Evolutionary conservation across 176 grass and related monocot genomes (phyloP).

Genomic region (Ensete glaucum): DNA sequence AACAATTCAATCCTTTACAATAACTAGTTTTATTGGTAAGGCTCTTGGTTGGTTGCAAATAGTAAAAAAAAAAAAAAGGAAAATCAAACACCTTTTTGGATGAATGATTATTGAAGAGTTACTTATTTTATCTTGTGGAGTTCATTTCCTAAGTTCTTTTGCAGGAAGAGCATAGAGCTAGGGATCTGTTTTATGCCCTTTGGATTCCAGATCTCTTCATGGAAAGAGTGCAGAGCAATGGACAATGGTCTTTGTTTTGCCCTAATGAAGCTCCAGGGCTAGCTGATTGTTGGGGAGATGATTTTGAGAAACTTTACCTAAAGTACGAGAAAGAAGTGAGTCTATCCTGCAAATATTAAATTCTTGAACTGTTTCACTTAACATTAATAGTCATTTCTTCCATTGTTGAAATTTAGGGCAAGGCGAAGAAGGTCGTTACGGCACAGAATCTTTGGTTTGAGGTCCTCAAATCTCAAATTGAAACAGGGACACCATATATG

Average conservation of each 20-base stretch:
- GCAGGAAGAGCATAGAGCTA: slow-evolving; percentile 93
- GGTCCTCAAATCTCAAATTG: slow-evolving; percentile 93
- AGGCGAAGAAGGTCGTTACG: slow-evolving; percentile 79
- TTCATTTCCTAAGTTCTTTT: slow-evolving; percentile 3
- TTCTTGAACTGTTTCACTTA: slow-evolving; percentile 1
- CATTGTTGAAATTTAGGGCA: slow-evolving; percentile 44
- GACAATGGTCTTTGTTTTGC: slow-evolving; percentile 94
- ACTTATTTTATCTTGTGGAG: no score
- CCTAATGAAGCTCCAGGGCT: slow-evolving; percentile 95
- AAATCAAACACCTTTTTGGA: no score
- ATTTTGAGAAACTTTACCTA: slow-evolving; percentile 73
- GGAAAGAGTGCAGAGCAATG: slow-evolving; percentile 83
- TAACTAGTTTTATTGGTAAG: no score
- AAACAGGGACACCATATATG: slow-evolving; percentile 99
- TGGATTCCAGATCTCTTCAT: slow-evolving; percentile 98
- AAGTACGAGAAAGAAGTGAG: slow-evolving; percentile 81
- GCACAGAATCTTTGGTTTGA: slow-evolving; percentile 98
- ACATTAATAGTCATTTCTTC: slow-evolving; percentile 1
- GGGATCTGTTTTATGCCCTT: slow-evolving; percentile 96
- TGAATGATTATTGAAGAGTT: no score
- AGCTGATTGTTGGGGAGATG: slow-evolving; percentile 79
- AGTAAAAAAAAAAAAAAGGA: no score
- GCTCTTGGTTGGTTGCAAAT: no score
- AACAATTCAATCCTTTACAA: no score
- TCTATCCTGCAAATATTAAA: not conserved